These are phyloP conservation scores for Lipomyces orientalis DNA, from an alignment of 805 yeast genomes.

Conservation along the genomic window DNA sequence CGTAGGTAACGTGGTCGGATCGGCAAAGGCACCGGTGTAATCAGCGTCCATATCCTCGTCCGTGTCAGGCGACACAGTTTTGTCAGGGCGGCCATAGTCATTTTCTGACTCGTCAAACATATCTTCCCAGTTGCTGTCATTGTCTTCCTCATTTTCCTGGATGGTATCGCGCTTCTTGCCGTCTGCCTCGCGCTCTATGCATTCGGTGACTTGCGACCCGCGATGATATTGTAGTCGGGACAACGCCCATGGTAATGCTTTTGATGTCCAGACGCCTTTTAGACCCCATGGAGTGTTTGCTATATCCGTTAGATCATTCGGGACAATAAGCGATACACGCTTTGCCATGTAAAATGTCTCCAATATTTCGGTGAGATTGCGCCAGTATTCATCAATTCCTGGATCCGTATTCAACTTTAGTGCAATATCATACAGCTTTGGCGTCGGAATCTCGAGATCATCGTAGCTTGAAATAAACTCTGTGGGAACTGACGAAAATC, in stretches of 20 bases:
- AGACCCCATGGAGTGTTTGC: slow-evolving; percentile 46
- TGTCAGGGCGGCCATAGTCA: neutral
- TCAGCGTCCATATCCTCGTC: slow-evolving; percentile 5
- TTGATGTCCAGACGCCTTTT: slow-evolving; percentile 43
- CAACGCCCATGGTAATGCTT: slow-evolving; percentile 29
- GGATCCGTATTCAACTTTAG: slow-evolving; percentile 36
- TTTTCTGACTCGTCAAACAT: slow-evolving; percentile 30
- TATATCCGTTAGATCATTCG: slow-evolving; percentile 45
- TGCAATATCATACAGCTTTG: slow-evolving; percentile 32
- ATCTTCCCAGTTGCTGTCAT: slow-evolving; percentile 36
- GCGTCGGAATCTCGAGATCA: slow-evolving; percentile 31
- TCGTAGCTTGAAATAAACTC: slow-evolving; percentile 13
- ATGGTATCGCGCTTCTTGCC: neutral
- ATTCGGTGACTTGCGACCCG: slow-evolving; percentile 24
- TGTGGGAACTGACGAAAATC: slow-evolving; percentile 12
- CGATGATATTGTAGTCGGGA: slow-evolving; percentile 34
- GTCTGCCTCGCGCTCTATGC: slow-evolving; percentile 27
- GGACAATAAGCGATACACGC: slow-evolving; percentile 41
- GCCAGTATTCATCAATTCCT: slow-evolving; percentile 42
- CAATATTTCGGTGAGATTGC: slow-evolving; percentile 39
- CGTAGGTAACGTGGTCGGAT: neutral
- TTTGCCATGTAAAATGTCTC: slow-evolving; percentile 42
- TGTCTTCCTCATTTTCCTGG: slow-evolving; percentile 16
- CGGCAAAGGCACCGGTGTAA: neutral
- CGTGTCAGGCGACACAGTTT: neutral